Conservation (phyloP, 2,329 filamentous ascomycete species). For the Capronia americana region DNA sequence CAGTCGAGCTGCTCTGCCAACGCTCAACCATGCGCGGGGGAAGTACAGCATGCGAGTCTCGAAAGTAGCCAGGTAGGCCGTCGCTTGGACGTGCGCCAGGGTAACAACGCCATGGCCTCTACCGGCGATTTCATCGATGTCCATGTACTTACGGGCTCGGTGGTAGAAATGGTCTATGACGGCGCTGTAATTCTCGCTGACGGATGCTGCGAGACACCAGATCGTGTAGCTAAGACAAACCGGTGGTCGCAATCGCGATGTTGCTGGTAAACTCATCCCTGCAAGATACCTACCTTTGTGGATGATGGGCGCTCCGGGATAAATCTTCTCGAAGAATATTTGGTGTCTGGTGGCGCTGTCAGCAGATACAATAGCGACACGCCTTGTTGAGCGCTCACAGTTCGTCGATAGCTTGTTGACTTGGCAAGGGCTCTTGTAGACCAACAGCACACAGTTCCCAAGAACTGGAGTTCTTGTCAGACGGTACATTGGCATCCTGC, state of each 20-base stretch:
- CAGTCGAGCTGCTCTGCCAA: constrained; percentile 10
- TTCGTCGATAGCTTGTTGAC: constrained; percentile 18
- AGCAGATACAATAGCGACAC: too few relatives aligned
- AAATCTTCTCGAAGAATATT: constrained; percentile 15
- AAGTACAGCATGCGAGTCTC: constrained; percentile 16
- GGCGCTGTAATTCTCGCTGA: constrained; percentile 18
- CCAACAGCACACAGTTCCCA: constrained; percentile 17
- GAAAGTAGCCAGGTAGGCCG: constrained; percentile 11
- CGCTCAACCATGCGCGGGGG: constrained; percentile 18
- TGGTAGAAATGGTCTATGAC: constrained; percentile 19
- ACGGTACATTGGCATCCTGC: not conserved
- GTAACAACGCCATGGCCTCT: constrained; percentile 17
- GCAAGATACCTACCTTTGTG: constrained; percentile 18
- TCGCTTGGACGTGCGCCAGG: constrained; percentile 16
- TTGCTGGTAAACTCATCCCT: constrained; percentile 15
- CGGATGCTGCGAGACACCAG: constrained; percentile 10
- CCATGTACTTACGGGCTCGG: constrained; percentile 20
- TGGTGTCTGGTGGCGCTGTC: constrained; percentile 4
- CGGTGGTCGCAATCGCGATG: constrained; percentile 17
- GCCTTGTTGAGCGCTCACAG: not conserved
- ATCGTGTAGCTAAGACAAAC: constrained; percentile 18
- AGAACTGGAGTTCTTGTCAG: not conserved
- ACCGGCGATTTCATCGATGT: constrained; percentile 11
- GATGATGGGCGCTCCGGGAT: constrained; percentile 7
- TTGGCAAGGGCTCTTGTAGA: constrained; percentile 18